These are phyloP conservation scores for Musa schizocarpa DNA, from an alignment of 176 grass and related monocot species.

Conservation along the genomic window DNA sequence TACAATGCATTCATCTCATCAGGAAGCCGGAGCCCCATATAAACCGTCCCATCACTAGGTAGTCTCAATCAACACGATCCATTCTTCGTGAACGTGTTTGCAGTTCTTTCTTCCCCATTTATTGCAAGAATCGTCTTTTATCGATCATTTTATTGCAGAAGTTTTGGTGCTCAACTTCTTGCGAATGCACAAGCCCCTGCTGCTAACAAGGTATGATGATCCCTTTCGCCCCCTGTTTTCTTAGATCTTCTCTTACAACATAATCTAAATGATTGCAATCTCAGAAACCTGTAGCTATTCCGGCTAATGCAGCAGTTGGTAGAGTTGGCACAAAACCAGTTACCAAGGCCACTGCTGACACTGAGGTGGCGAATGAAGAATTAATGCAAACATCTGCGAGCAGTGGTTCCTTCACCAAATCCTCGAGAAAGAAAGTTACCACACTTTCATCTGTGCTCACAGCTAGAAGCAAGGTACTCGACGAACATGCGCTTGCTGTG, in stretches of 20 bases:
- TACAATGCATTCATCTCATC: neutral
- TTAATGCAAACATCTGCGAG: constrained; percentile 19
- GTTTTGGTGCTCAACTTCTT: constrained; percentile 23
- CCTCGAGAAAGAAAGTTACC: constrained; percentile 58
- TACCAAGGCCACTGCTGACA: constrained; percentile 35
- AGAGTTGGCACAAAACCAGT: constrained; percentile 30
- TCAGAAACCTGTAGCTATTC: constrained; percentile 31
- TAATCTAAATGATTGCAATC: neutral
- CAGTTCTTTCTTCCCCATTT: neutral
- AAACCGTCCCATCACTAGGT: constrained; percentile 23
- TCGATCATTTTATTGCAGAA: neutral
- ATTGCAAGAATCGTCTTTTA: no score
- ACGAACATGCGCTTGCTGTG: no score
- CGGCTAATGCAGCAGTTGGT: constrained; percentile 15
- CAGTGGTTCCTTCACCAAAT: constrained; percentile 25
- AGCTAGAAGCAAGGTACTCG: constrained; percentile 72
- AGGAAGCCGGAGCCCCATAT: constrained; percentile 6
- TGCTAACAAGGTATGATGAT: constrained; percentile 35
- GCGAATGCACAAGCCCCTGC: constrained; percentile 8
- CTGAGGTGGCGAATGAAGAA: constrained; percentile 21
- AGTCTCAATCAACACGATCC: neutral
- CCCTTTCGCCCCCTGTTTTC: neutral
- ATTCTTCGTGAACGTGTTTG: neutral
- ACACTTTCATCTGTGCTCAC: constrained; percentile 71
- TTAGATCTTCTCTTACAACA: neutral